A percentile compares a stretch with the other conserved stretches of the same genome.
Conservation (phyloP, 305 asterid genomes). For the Fraxinus greggii region DNA sequence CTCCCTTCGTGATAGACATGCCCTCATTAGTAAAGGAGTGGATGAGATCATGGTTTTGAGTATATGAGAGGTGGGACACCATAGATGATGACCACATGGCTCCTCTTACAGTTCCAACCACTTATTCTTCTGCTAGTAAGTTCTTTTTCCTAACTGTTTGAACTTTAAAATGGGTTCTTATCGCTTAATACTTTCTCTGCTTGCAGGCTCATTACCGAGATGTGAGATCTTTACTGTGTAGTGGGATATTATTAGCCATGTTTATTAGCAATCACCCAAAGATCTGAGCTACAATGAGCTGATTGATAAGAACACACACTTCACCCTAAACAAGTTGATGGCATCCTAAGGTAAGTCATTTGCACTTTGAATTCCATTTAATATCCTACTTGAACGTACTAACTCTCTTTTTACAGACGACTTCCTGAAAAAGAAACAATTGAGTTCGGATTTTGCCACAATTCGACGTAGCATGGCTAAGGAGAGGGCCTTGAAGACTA, state of each 20-base stretch:
- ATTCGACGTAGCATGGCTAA: not conserved
- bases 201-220: not conserved
- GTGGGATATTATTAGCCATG: not conserved
- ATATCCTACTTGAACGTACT: not conserved
- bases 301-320: not conserved
- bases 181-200: too few species aligned
- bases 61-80: not conserved
- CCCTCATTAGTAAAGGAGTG: not conserved
- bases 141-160: not conserved
- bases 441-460: not conserved
- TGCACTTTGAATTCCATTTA: not conserved
- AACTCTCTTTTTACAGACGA: not conserved
- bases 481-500: not conserved
- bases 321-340: not conserved
- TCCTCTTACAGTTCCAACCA: not conserved
- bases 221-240: not conserved
- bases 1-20: not conserved
- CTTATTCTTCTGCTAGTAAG: too few species aligned
- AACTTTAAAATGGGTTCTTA: not conserved
- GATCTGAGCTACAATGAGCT: too few species aligned
- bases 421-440: too few species aligned
- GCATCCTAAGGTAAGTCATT: not conserved
- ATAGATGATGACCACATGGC: not conserved
- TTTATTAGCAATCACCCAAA: too few species aligned
- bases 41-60: not conserved